Percentiles rank a stretch among this genome's conserved stretches.
phyloP scores from a whole-genome alignment of 441 rosid genomes.

The Rhodomyrtus psidioides region DNA sequence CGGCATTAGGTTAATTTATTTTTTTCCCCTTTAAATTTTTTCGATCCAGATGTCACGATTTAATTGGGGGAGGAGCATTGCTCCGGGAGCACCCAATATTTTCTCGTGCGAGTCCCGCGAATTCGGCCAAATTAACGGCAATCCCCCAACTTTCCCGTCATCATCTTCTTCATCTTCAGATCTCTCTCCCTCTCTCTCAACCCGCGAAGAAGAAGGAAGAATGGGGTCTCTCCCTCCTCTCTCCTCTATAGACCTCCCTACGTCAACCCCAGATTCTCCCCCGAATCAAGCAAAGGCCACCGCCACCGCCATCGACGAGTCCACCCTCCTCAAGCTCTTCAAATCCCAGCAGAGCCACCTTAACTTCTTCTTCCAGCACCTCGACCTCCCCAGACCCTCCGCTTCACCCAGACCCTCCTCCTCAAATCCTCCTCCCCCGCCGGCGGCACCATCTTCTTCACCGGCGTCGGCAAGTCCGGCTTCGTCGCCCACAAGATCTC shows the following conservation, averaged over 20 bases:
- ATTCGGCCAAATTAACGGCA: not conserved
- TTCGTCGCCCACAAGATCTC: too few species aligned
- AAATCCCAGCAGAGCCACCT: slow-evolving; percentile 84
- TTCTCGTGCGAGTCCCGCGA: not conserved
- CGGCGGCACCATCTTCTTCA: too few species aligned
- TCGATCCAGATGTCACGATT: too few species aligned
- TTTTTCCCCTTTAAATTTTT: too few species aligned
- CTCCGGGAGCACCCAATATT: too few species aligned
- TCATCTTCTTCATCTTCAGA: not conserved
- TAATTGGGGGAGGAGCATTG: too few species aligned
- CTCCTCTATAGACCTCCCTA: not conserved
- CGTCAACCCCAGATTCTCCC: not conserved
- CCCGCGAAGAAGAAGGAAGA: not conserved
- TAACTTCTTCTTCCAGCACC: slow-evolving; percentile 80
- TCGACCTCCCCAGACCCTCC: slow-evolving; percentile 55
- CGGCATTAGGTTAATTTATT: too few species aligned
- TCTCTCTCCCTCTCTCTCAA: not conserved
- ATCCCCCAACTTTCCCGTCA: not conserved
- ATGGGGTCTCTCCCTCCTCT: slow-evolving; percentile 9
- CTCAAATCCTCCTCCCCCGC: too few species aligned
- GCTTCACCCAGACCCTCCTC: slow-evolving; percentile 70
- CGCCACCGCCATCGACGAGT: slow-evolving; percentile 26
- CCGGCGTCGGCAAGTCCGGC: too few species aligned
- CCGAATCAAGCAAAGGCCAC: not conserved
- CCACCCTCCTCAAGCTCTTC: slow-evolving; percentile 68